Evolutionary conservation across 441 rosid species (phyloP).

Genomic region (Hura crepitans): DNA sequence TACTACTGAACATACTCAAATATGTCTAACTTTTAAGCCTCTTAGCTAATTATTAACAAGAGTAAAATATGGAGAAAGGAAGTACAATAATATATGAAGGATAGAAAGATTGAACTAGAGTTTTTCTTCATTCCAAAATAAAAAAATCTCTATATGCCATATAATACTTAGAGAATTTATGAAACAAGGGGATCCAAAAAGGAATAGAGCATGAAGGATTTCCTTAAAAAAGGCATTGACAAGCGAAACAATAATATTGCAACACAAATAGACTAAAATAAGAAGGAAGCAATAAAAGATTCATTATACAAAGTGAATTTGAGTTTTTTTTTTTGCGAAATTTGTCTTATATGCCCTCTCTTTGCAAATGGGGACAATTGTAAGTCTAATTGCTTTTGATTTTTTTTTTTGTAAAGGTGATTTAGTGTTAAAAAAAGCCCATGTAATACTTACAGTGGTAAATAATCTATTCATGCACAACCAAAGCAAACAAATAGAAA

Average conservation of each 20-base stretch:
- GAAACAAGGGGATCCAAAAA: background rate
- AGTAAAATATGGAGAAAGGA: background rate
- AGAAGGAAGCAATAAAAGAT: background rate
- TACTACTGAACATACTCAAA: background rate
- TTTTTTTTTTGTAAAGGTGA: too few species aligned
- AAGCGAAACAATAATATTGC: background rate
- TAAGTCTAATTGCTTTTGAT: too few species aligned
- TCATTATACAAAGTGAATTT: background rate
- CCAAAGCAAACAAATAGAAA: too few species aligned
- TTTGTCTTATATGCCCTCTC: background rate
- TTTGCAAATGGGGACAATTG: too few species aligned
- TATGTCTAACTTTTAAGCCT: background rate
- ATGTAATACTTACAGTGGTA: too few species aligned
- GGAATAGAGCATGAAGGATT: background rate
- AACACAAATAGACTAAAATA: background rate
- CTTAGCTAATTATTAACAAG: too few species aligned
- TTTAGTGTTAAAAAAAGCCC: too few species aligned
- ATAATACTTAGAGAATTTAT: background rate
- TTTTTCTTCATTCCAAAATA: background rate
- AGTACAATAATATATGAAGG: background rate
- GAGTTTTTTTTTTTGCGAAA: background rate
- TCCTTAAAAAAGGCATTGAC: background rate
- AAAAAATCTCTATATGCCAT: background rate
- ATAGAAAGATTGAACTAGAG: background rate
- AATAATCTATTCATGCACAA: too few species aligned